Base-by-base conservation (phyloP, 768 basidiomycete species). In the Lentinula sp. region DNA sequence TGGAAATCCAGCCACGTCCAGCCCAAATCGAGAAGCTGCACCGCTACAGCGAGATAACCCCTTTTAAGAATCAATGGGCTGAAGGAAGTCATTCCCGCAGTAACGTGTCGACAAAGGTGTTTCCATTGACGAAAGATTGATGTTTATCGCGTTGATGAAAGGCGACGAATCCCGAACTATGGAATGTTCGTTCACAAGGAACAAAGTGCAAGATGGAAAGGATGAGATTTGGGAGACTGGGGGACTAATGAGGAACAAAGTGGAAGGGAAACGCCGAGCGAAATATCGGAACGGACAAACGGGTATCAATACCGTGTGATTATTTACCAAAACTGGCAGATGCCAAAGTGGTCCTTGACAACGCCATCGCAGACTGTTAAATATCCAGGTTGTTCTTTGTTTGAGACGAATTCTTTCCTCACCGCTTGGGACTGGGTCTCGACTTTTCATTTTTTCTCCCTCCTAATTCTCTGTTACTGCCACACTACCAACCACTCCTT, bases 391-490 rank as follows among this genome's bases (percentile, higher is more conserved):
- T 49, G n/a, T 46, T 35, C 15, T 13, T 49, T 52, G n/a, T 10
- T n/a, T 60, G 18, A 42, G 6, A 41, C 16, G 18, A 48, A 36
- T 46, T 50, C 36, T 59, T 49, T 43, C 48, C 49, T 69, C 64
- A 69, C 70, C 64, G 64, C 64, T 68, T 67, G 69, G 77, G 77
- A 80, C 79, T 79, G 79, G 66, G 74, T 78, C 79, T 78, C 75
- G 63, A 66, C 67, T 63, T 45, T 67, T 69, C 66, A 65, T 70
- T 66, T 64, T 68, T 28, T 28, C 28, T 28, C 28, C 28, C 63
- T 62, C 70, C 65, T 65, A 28, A 10, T 39, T 36, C 63, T 62
- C 37, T 35, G 41, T 16, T 65, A 59, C 61, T 39, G 54, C 72
- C 61, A 18, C 33, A 63, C 61, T 61, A 61, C 62, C 48, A 56